These are phyloP conservation scores for Puccinia novopanici DNA, from an alignment of 1,284 basidiomycete genomes.

Conservation along the genomic window DNA sequence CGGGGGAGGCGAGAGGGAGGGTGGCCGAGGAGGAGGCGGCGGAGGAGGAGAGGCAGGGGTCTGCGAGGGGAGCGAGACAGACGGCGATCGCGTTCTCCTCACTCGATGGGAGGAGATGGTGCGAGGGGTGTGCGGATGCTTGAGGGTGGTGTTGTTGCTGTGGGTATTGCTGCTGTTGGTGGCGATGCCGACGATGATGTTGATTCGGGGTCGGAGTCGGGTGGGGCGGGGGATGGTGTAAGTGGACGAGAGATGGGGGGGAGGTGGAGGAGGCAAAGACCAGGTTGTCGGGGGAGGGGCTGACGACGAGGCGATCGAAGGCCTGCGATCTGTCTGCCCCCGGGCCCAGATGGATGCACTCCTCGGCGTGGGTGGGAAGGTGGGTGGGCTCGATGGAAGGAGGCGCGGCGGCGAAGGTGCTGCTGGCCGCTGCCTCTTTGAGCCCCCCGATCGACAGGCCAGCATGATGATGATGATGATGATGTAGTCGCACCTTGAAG, in stretches of 20 bases:
- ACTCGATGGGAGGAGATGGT: background rate
- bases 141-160: no score
- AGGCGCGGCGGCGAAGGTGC: background rate
- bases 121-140: background rate
- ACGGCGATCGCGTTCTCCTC: background rate
- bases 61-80: background rate
- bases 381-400: background rate
- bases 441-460: background rate
- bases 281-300: background rate
- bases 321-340: background rate
- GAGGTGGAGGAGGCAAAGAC: background rate
- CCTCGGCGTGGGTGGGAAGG: background rate
- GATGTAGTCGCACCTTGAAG: slow-evolving; percentile 51
- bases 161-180: background rate
- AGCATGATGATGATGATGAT: background rate
- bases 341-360: background rate
- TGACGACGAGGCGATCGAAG: background rate
- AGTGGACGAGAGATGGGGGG: background rate
- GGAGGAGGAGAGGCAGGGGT: no score
- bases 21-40: background rate
- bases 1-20: background rate
- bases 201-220: no score
- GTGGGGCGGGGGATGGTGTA: background rate
- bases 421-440: background rate
- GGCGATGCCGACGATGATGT: background rate